Percentiles rank a stretch among this genome's conserved stretches.
Evolutionary conservation across 1,284 basidiomycete genomes (phyloP).

Genomic region (Boletellus dicymbophilus): DNA sequence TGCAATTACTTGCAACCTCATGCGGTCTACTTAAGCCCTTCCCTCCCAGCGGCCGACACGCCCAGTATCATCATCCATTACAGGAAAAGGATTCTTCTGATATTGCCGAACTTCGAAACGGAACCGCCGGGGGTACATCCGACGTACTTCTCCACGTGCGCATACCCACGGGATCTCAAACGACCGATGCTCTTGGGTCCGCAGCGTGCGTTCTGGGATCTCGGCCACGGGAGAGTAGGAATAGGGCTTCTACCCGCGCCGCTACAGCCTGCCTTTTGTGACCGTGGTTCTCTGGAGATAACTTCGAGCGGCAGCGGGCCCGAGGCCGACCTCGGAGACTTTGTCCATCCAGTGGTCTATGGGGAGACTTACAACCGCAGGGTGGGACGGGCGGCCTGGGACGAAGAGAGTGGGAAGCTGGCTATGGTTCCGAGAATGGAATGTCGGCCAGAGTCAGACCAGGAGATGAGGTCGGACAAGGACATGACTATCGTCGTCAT

Average conservation of each 20-base stretch:
- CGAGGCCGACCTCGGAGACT: conserved; percentile 10
- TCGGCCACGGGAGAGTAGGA: conserved; percentile 9
- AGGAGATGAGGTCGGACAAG: too few relatives aligned
- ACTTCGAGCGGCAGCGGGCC: conserved; percentile 2
- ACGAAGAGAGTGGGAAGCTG: conserved; percentile 17
- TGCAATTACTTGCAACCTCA: conserved; percentile 8
- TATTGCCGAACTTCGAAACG: conserved; percentile 13
- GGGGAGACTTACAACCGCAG: not conserved
- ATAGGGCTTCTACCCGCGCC: conserved; percentile 10
- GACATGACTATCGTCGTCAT: not conserved
- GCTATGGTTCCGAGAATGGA: conserved; percentile 5
- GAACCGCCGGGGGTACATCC: conserved; percentile 13
- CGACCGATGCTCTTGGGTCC: conserved; percentile 11
- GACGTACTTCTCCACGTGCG: conserved; percentile 16
- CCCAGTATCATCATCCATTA: conserved; percentile 12
- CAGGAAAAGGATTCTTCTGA: conserved; percentile 5
- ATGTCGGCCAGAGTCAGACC: too few relatives aligned
- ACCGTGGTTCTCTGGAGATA: conserved; percentile 8
- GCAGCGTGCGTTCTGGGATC: conserved; percentile 19
- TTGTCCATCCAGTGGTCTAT: conserved; percentile 2
- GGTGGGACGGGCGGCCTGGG: conserved; percentile 10
- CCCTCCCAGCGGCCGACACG: conserved; percentile 9
- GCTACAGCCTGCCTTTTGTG: conserved; percentile 5
- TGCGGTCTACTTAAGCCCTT: conserved; percentile 11
- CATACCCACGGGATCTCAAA: conserved; percentile 6